Base-by-base conservation (phyloP, 345 rosid genomes). In the Sonneratia caseolaris region DNA sequence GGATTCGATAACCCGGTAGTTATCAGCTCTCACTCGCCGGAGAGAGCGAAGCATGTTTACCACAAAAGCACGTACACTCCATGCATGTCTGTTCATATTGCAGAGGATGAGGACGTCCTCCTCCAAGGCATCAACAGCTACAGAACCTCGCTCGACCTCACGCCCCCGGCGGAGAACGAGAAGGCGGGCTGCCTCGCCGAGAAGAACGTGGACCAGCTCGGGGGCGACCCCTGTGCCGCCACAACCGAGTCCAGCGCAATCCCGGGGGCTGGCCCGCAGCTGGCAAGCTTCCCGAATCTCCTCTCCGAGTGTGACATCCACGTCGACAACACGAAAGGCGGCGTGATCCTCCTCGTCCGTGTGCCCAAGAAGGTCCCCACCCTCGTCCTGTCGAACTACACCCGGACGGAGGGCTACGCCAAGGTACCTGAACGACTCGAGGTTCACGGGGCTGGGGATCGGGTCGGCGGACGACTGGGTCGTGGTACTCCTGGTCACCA, bases 401-500 rank as follows among this genome's bases (percentile, higher is more conserved):
- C 98, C 0, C 87, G 71, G 37, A 83, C 87, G 0, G 76, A 27
- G 32, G 32, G 70, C 10, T 82, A 83, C 74, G 80, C 90, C 90
- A 1, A 81, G 36, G 73, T 86, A 77, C 70, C 37, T 91, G 11
- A 93, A 93, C 47, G 86, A 87, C 73, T 84, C 94, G 4, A 82
- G 61, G 77, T 88, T 73, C 53, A 84, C 79, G 0, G 96, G 89
- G 0, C 88, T 81, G 0, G 98, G 97, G 10, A 64, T 89, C 5
- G 91, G 90, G 7, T 86, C 91, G 3, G 88, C 88, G 53, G 86
- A 88, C 18, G 87, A 91, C 66, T 89, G 97, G 98, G 86, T 86
- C 88, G 96, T 93, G 22, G 75, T 85, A 15, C 86, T 91, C 19
- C 65, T 93, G 68, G 76, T 76, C 0, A 82, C 88, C 0, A 83